Percentiles rank a stretch among this genome's conserved stretches.
Conservation (phyloP, 148 eudicot species). For the Selenicereus undatus region DNA sequence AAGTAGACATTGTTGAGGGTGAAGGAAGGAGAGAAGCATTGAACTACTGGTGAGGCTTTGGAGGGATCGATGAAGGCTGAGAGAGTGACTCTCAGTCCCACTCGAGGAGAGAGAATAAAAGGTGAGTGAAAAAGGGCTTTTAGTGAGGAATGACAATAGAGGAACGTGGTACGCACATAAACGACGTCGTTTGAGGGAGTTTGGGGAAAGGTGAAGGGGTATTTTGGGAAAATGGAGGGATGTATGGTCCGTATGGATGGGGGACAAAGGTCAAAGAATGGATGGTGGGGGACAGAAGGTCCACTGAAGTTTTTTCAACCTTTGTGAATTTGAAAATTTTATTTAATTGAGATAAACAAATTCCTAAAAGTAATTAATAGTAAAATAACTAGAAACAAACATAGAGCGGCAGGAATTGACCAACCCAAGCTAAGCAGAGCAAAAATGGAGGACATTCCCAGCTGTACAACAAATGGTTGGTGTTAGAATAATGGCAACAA, state of each 20-base stretch:
- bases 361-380: not conserved
- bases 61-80: not conserved
- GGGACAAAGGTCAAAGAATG: conserved; percentile 9
- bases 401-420: not conserved
- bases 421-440: not conserved
- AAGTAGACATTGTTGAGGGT: not conserved
- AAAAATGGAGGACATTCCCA: not conserved
- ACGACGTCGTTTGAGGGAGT: not conserved
- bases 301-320: not conserved
- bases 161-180: not conserved
- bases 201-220: not conserved
- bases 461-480: not conserved
- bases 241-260: no score
- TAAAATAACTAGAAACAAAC: conserved; percentile 3
- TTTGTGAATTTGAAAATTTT: not conserved
- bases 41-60: not conserved
- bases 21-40: not conserved
- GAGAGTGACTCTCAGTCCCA: not conserved
- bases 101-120: not conserved
- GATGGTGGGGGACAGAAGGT: not conserved
- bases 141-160: not conserved
- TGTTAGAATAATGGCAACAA: no score
- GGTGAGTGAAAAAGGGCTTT: not conserved
- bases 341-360: not conserved
- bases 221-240: not conserved